These are phyloP conservation scores for Petunia secreta DNA, from an alignment of 257 asterid genomes.

Conservation along the genomic window DNA sequence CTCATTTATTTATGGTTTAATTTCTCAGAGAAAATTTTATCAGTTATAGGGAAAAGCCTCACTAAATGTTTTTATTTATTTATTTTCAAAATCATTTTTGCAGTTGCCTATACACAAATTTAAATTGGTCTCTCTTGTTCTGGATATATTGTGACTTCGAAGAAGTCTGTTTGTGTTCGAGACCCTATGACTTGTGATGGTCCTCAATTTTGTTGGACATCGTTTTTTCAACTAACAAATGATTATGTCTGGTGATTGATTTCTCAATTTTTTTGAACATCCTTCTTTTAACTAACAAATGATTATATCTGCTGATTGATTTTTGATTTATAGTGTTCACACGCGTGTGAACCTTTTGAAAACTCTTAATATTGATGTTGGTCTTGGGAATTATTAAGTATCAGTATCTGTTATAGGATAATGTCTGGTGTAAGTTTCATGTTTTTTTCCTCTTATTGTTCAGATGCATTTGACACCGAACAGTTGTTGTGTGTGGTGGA, in stretches of 20 bases:
- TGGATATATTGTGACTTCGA: not conserved
- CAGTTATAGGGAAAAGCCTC: not conserved
- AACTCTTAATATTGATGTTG: not conserved
- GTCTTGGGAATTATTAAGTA: not conserved
- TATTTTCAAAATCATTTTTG: not conserved
- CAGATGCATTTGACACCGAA: conserved; percentile 91
- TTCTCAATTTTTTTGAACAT: no score
- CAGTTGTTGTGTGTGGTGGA: conserved; percentile 73
- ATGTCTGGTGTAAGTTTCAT: conserved; percentile 18
- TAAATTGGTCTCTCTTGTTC: conserved; percentile 22
- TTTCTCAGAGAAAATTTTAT: conserved; percentile 16
- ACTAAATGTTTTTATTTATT: not conserved
- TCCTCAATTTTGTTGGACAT: conserved; percentile 9
- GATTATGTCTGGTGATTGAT: not conserved
- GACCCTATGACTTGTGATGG: not conserved
- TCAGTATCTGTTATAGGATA: conserved; percentile 5
- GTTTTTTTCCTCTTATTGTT: conserved; percentile 23
- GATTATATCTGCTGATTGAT: not conserved
- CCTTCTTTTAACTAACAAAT: not conserved
- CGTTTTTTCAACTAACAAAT: not conserved
- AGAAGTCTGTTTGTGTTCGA: conserved; percentile 9
- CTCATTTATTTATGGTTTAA: not conserved
- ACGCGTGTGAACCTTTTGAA: conserved; percentile 15
- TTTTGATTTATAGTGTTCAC: conserved; percentile 10
- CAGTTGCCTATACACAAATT: not conserved